These are phyloP conservation scores for Candida mesenterica DNA, from an alignment of 1,139 yeast species.

Conservation along the genomic window DNA sequence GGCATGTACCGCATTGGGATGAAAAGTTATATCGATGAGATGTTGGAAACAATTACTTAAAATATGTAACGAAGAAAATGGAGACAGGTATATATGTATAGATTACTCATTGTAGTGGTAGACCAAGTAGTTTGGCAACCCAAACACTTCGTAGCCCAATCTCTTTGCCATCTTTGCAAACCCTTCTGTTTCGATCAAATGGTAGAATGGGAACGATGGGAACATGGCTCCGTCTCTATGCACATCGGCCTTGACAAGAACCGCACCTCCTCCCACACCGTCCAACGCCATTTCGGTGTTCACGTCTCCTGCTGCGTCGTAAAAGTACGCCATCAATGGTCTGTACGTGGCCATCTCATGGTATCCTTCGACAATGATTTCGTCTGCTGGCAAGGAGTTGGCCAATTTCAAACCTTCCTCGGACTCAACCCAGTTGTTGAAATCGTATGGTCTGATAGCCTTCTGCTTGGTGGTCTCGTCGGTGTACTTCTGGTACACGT, in stretches of 20 bases:
- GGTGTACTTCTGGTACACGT: conserved; percentile 80
- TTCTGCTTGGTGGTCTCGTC: conserved; percentile 56
- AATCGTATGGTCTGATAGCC: conserved; percentile 87
- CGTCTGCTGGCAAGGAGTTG: conserved; percentile 70
- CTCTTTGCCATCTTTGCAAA: conserved; percentile 98
- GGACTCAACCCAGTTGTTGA: conserved; percentile 94
- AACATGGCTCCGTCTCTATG: conserved; percentile 99
- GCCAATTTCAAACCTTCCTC: conserved; percentile 82
- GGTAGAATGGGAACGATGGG: conserved; percentile 97
- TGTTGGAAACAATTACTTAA: too few relatives aligned
- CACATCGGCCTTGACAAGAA: conserved; percentile 92
- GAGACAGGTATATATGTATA: too few relatives aligned
- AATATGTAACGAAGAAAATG: too few relatives aligned
- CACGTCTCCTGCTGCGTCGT: conserved; percentile 60
- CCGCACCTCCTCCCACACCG: conserved; percentile 98
- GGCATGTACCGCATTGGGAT: too few relatives aligned
- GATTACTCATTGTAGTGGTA: conserved; percentile 46
- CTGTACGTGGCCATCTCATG: conserved; percentile 90
- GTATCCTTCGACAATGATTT: conserved; percentile 90
- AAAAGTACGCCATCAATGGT: conserved; percentile 90
- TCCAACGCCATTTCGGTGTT: conserved; percentile 76
- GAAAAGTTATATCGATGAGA: too few relatives aligned
- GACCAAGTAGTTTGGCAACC: conserved; percentile 91
- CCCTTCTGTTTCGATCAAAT: conserved; percentile 95
- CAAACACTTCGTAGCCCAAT: conserved; percentile 85